Conservation (phyloP, 2,329 filamentous ascomycete species). For the Phyllosticta ampelicida region DNA sequence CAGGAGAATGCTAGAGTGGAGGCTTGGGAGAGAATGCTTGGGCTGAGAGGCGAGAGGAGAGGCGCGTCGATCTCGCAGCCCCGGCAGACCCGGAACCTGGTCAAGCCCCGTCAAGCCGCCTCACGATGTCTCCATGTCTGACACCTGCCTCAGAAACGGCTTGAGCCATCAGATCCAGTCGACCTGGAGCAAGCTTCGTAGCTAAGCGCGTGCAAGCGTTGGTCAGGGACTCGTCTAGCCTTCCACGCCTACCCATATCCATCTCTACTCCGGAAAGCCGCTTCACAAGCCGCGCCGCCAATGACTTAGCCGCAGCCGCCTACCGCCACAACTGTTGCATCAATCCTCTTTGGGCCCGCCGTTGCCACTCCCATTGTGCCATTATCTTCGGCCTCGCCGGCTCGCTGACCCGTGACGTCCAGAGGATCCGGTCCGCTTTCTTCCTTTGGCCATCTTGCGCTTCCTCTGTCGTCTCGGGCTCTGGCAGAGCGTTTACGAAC, state of each 20-base stretch:
- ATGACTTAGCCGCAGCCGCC: background rate
- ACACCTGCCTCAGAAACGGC: background rate
- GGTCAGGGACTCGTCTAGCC: background rate
- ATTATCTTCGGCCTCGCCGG: too few species aligned
- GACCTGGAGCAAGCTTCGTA: background rate
- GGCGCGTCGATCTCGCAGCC: background rate
- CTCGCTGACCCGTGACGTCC: background rate
- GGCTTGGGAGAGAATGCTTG: constrained; percentile 10
- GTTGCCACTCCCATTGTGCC: background rate
- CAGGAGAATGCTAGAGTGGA: background rate
- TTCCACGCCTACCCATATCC: background rate
- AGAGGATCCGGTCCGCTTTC: background rate
- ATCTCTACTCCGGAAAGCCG: too few species aligned
- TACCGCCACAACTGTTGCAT: background rate
- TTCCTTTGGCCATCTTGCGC: too few species aligned
- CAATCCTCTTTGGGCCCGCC: background rate
- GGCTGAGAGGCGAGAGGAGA: background rate
- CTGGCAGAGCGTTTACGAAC: too few species aligned
- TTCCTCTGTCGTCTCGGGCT: too few species aligned
- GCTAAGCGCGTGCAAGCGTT: background rate
- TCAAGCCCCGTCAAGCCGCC: background rate
- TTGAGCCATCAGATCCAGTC: too few species aligned
- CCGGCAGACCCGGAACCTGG: background rate
- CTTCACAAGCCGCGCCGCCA: background rate
- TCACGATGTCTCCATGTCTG: background rate